Base-by-base conservation (phyloP, 495 filamentous ascomycete species). In the Penicillium goetzii region DNA sequence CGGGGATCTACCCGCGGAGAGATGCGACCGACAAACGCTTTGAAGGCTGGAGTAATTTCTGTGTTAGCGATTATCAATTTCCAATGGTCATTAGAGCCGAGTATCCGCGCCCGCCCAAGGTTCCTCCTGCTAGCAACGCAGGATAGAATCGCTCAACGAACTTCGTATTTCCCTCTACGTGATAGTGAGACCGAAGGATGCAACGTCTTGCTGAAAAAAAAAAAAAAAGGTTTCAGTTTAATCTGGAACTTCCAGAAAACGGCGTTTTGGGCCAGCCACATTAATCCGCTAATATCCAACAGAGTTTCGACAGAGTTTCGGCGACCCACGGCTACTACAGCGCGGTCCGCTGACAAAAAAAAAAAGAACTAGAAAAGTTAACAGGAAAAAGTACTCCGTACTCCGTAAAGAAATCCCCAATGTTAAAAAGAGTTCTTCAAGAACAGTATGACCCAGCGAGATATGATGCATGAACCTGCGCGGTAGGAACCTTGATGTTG, bases 251-350 rank as follows among this genome's bases (percentile, higher is more conserved):
- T 58, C 38, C 40, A 62, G 50, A 63, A 58, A 58, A 45, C 56
- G 11, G 25, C 8, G 25, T 25, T 5, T 10, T 14, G 14, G 32
- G 19, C 52, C 52, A 30, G 59, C 59, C 41, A 56, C 36, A 25
- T 40, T 41, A 17, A 56, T 21, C 32, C 15, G 14, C 47, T 40
- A 5, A 25, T 21, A 49, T 30, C n/a, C 3, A 58, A 58, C 55
- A 56, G 34, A 67, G 33, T 60, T 61, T 64, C 7, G 23, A 54
- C 54, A 30, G 55, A 68, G 59, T 60, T 68, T 65, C 34, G 56
- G 30, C 19, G 59, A 62, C 59, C 62, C 62, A 65, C 62, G 45
- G 38, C 33, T 19, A 25, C 43, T 40, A 4, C 53, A 52, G 53
- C 49, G 53, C 57, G 65, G 61, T 64, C 65, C 61, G 65, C 45